Conservation (phyloP, 257 asterid species). For the Linderniella brevidens region DNA sequence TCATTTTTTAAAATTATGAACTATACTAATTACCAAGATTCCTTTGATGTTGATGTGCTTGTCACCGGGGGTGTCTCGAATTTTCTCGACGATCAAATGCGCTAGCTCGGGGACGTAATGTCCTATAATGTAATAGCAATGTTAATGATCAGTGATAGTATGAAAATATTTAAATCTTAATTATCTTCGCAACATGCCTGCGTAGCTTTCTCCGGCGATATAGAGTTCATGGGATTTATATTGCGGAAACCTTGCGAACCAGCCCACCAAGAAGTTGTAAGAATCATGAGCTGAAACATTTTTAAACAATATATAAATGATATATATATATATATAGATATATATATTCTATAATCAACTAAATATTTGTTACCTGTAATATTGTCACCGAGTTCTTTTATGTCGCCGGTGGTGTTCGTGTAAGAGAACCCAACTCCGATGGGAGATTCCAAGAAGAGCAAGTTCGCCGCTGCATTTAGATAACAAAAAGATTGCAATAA, state of each 20-base stretch:
- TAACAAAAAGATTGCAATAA: no score
- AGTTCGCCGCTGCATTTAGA: slow-evolving; percentile 55
- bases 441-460: slow-evolving; percentile 73
- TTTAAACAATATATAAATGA: not conserved
- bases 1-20: not conserved
- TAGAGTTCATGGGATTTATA: slow-evolving; percentile 59
- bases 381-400: slow-evolving; percentile 44
- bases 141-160: not conserved
- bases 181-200: slow-evolving; percentile 22
- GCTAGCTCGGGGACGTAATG: slow-evolving; percentile 86
- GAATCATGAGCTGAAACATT: slow-evolving; percentile 51
- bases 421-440: slow-evolving; percentile 91
- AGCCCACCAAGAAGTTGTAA: slow-evolving; percentile 49
- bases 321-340: not conserved
- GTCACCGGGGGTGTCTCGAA: slow-evolving; percentile 15
- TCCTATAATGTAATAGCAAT: slow-evolving; percentile 18
- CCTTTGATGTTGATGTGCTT: slow-evolving; percentile 52
- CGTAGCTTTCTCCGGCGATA: slow-evolving; percentile 87
- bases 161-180: not conserved
- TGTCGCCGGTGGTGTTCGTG: slow-evolving; percentile 53
- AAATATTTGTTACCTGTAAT: slow-evolving; percentile 30
- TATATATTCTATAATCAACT: not conserved
- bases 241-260: slow-evolving; percentile 79
- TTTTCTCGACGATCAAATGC: slow-evolving; percentile 34
- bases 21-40: slow-evolving; percentile 27